Evolutionary conservation across 2,329 filamentous ascomycete species (phyloP), one percentile per base, ranked within the genome.

Genomic region (Colletotrichum cereale): DNA sequence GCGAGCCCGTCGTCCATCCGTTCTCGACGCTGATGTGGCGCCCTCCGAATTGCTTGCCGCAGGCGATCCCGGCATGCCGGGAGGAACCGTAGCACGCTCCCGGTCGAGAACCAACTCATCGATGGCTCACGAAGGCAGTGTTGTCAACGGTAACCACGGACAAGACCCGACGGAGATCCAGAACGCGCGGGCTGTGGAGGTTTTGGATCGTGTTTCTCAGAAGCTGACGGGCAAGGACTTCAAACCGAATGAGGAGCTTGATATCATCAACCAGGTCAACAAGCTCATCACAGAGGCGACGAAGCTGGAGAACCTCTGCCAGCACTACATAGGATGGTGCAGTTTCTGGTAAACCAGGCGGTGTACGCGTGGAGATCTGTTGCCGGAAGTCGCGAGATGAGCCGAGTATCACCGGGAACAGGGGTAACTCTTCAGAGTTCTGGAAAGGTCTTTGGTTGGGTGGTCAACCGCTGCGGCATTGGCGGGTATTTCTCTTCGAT

Each of bases 291-390:
- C 93, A 73, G 96, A 99, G 85, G 96, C 96, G 29, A 99, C 96
- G 8, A 98, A 96, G 79, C 86, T 98, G 77, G 96, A 98, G 87
- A 98, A 98, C 81, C 85, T 99, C 73, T 99, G 96, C 80, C 96
- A 98, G 86, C 96, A 98, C 85, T 99, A 98, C 81, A 97, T 98
- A 77, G 96, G 96, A 74, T 98, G 96, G 96, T 98, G 96, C 84
- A 97, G 94, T 83, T 98, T 98, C 87, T 98, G 96, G 96, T 98
- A 83, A 79, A 69, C 60, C 66, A 31, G 36, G 21, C 7, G 48
- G 10, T 18, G 21, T 36, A 14, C 5, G 47, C 29, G 21, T 24
- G n/a, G 8, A 21, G n/a, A 47, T 18, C 8, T n/a, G n/a, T 18
- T 26, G 36, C 36, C 12, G 12, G 34, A 18, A 7, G 47, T 26